Evolutionary conservation across 2,329 filamentous ascomycete species (phyloP), one percentile per base, ranked within the genome.

Genomic region (Neopestalotiopsis sp.): DNA sequence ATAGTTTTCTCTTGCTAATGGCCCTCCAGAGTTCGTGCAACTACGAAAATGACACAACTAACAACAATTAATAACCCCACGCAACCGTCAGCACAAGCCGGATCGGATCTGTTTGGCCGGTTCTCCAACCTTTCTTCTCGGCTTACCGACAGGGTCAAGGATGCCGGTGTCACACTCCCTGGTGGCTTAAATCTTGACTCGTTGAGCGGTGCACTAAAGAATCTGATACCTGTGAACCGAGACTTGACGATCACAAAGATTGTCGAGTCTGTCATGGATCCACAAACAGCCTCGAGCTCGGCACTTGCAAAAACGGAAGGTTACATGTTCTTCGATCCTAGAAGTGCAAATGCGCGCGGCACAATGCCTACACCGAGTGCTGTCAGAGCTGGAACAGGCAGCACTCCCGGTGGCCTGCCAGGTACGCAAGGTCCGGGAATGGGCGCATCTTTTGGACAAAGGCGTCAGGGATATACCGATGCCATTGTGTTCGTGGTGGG

Each of bases 11-110:
- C 71, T 12, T 28, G 56, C 79, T 82, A 73, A 80, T 59, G 42
- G 13, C 63, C 58, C 56, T 65, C 73, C 76, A 90, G 93, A 79
- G 94, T 98, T 66, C 94, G 95, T 70, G 94, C 97, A 73, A 94
- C 97, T 65, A 98, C 95, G 5, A 94, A 96, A 72, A 98, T 98
- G 94, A 98, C 95, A 14, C 97, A 98, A 89, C 92, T 99, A 80
- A 94, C 95, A 4, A 97, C 95, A 1, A 91, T 95, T 71, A 96
- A 95, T 71, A 91, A 91, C 38, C 91, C 93, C 10, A 85, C 87
- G 14, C 86, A 92, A 70, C 84, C 90, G 14, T 85, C 88, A 20
- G 87, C 91, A 74, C 89, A 89, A 72, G 80, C 84, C 10, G 81
- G 85, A 20, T 90, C 93, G 5, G 94, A 97, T 75, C 87, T 99